Evolutionary conservation across 495 filamentous ascomycete species (phyloP).

Genomic region (Aspergillus mulundensis): DNA sequence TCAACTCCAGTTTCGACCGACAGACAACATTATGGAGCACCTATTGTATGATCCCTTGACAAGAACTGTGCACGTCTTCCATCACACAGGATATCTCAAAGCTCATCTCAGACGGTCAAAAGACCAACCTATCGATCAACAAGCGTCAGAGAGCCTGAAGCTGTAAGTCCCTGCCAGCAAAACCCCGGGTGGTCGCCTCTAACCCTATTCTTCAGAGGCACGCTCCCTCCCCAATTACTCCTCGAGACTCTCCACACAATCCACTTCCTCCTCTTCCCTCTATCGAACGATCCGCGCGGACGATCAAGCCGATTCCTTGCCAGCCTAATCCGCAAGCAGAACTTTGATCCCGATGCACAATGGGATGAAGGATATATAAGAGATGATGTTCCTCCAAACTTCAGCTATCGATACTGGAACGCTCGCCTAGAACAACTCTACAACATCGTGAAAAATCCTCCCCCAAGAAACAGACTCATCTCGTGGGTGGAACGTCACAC

Average conservation of each 20-base stretch:
- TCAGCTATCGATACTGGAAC: neutral
- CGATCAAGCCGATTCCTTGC: neutral
- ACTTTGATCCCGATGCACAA: neutral
- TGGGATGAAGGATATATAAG: neutral
- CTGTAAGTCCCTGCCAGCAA: too few species aligned
- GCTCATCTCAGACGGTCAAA: neutral
- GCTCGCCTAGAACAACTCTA: neutral
- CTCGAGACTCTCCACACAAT: neutral
- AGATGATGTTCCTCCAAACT: neutral
- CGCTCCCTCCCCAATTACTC: neutral
- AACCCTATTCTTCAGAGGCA: neutral
- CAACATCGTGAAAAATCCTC: neutral
- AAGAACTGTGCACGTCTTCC: neutral
- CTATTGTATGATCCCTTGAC: neutral
- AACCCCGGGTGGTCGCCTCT: too few species aligned
- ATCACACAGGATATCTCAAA: neutral
- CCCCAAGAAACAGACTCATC: neutral
- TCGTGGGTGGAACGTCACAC: too few species aligned
- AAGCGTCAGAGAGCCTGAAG: too few species aligned
- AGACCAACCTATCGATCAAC: neutral
- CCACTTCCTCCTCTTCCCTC: neutral
- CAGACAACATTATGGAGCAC: neutral
- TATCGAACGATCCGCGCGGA: neutral
- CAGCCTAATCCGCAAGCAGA: neutral
- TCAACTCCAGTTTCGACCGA: neutral